These are phyloP conservation scores for Gamarada debralockiae DNA, from an alignment of 495 filamentous ascomycete genomes.

Conservation along the genomic window DNA sequence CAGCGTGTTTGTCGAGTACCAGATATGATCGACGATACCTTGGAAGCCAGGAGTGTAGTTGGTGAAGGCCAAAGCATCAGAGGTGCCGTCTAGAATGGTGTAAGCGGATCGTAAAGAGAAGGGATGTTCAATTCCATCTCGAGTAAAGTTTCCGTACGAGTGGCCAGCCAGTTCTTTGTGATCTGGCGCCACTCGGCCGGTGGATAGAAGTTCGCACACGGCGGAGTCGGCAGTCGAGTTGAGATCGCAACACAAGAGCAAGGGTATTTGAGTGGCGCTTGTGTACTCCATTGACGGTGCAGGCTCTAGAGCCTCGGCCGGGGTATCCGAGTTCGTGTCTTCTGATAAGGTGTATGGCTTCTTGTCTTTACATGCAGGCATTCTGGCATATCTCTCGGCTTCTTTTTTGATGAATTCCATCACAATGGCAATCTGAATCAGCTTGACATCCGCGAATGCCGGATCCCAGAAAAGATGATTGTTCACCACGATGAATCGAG, in stretches of 20 bases:
- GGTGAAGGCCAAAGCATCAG: conserved; percentile 84
- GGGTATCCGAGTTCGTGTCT: conserved; percentile 45
- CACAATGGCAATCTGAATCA: conserved; percentile 89
- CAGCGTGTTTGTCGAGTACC: conserved; percentile 89
- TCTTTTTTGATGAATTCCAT: conserved; percentile 84
- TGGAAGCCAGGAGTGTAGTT: conserved; percentile 93
- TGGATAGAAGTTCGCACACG: conserved; percentile 82
- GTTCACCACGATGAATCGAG: conserved; percentile 86
- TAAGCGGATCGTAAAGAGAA: conserved; percentile 93
- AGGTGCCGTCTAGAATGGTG: conserved; percentile 53
- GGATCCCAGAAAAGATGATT: conserved; percentile 95
- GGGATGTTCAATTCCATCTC: conserved; percentile 86
- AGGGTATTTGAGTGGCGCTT: conserved; percentile 78
- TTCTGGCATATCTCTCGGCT: conserved; percentile 76
- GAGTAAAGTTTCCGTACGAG: conserved; percentile 86
- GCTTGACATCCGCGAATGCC: conserved; percentile 83
- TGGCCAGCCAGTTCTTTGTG: conserved; percentile 70
- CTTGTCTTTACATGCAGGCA: conserved; percentile 75
- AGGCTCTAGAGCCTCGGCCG: conserved; percentile 46
- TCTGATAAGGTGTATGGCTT: conserved; percentile 43
- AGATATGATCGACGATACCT: conserved; percentile 93
- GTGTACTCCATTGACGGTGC: conserved; percentile 69
- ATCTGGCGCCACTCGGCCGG: conserved; percentile 64
- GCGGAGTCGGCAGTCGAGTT: conserved; percentile 82
- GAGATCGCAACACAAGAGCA: conserved; percentile 92